phyloP scores from a whole-genome alignment of 306 rosid genomes.

The Phaseolus lunatus region DNA sequence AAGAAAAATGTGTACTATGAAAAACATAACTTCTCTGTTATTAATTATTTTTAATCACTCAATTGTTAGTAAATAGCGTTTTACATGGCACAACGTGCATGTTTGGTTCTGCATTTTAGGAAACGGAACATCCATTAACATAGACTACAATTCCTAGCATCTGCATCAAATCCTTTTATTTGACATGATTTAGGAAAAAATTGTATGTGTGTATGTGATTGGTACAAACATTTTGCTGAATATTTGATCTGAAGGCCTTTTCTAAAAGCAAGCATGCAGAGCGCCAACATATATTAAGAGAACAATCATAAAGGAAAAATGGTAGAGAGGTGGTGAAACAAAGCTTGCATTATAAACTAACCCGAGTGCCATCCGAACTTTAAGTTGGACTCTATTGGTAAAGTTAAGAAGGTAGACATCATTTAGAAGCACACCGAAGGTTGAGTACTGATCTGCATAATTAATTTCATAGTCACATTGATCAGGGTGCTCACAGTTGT shows the following conservation, averaged over 20 bases:
- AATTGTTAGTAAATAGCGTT: neutral
- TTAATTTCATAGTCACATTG: conserved; percentile 88
- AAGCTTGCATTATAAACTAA: conserved; percentile 50
- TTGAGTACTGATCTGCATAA: conserved; percentile 88
- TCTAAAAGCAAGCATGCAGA: conserved; percentile 14
- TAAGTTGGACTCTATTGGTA: conserved; percentile 64
- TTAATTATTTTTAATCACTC: neutral
- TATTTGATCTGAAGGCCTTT: conserved; percentile 20
- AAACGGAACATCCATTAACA: neutral
- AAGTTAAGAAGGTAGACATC: conserved; percentile 74
- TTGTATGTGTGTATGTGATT: neutral
- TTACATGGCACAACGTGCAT: neutral
- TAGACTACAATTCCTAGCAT: neutral
- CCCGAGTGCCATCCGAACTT: conserved; percentile 84
- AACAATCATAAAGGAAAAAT: conserved; percentile 1
- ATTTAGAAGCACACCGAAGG: conserved; percentile 79
- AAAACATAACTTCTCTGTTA: neutral
- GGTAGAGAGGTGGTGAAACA: neutral
- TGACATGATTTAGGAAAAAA: neutral
- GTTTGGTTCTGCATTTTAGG: neutral
- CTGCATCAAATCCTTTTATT: neutral
- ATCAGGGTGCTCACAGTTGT: conserved; percentile 63
- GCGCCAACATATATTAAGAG: conserved; percentile 13
- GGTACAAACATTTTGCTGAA: conserved; percentile 2
- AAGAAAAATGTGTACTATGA: neutral